Evolutionary conservation across 495 filamentous ascomycete species (phyloP), one percentile per base, ranked within the genome.

Genomic region (Trichoderma parareesei): DNA sequence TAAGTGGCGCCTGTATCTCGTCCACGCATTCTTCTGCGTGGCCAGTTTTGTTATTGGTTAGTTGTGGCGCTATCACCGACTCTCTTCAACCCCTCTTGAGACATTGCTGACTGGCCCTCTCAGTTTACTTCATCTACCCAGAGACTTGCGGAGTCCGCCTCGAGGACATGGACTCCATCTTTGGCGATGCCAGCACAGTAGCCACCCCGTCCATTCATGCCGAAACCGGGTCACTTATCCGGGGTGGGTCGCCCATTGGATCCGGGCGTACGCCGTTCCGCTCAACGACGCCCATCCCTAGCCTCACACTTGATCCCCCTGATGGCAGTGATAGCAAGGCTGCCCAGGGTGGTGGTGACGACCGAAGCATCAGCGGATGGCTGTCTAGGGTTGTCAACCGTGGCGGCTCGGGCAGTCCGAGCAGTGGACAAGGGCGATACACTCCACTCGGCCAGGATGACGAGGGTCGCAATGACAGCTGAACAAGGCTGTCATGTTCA

Each of bases 11-110:
- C 76, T 98, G 61, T 98, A 98, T 69, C 81, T 98, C 38, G 77
- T 98, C 3, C 95, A 98, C 75, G 94, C 94, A 14, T 98, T 98
- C 73, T 98, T 96, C 76, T 98, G 94, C 74, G 93, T 90, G 57
- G 85, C 91, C 67, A 96, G 91, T 79, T 97, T 98, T 75, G 89
- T 98, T 65, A 84, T 97, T 78, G 94, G 93, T 97, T 81, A 82
- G 92, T 81, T 18, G 16, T 37, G 63, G 60, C 20, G 62, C 16
- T 53, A 35, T 4, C 10, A 10, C 14, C 18, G 11, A 55, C 37
- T 37, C 10, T 40, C 20, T n/a, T 41, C 60, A 14, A 4, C 7
- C 14, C 37, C 3, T 40, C 7, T 61, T 14, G 38, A 40, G 5
- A 13, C 13, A 41, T 33, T 43, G 18, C 60, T 61, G 16, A 41